Evolutionary conservation across 257 asterid genomes (phyloP), one percentile per base, ranked within the genome.

Genomic region (Parsonsia alboflavescens): DNA sequence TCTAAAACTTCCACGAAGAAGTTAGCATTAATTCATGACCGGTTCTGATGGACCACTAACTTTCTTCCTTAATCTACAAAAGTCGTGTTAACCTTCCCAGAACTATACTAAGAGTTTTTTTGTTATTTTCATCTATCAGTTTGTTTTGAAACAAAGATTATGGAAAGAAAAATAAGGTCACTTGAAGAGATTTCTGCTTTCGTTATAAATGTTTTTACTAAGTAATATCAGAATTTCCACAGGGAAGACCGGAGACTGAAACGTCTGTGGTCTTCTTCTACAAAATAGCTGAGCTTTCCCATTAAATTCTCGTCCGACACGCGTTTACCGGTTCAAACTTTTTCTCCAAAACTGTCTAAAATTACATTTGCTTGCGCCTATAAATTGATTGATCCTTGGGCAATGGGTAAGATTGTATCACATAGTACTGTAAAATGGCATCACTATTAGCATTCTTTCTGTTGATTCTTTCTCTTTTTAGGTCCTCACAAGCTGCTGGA

Each of bases 401-500:
- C 69, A 46, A 68, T 17, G 39, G 33, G 5, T 5, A 7, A 74
- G 52, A 6, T 21, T 6, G 36, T 11, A 17, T 15, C 50, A 15
- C 22, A 9, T 62, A 54, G 21, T 2, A 65, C n/a, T 19, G 24
- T 33, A 70, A 76, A 17, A 76, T 76, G 69, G 63, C 64, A 13
- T 26, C 73, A 22, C 24, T 80, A 48, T 33, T 75, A 33, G 26
- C 49, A 5, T 39, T 66, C 59, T 73, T 78, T 28, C 71, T 85
- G 78, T 41, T 85, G 72, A 28, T 76, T 48, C 33, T 75, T 0
- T 73, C 59, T 17, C 13, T 75, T 36, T 64, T 82, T 79, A 8
- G 17, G 17, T n/a, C 69, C 46, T 70, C 62, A 26, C 49, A 50
- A 17, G 63, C 62, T 50, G 75, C 70, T 9, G 91, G 89, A 63